These are phyloP conservation scores for Aspergillus bridgeri DNA, from an alignment of 495 filamentous ascomycete species.

Conservation along the genomic window DNA sequence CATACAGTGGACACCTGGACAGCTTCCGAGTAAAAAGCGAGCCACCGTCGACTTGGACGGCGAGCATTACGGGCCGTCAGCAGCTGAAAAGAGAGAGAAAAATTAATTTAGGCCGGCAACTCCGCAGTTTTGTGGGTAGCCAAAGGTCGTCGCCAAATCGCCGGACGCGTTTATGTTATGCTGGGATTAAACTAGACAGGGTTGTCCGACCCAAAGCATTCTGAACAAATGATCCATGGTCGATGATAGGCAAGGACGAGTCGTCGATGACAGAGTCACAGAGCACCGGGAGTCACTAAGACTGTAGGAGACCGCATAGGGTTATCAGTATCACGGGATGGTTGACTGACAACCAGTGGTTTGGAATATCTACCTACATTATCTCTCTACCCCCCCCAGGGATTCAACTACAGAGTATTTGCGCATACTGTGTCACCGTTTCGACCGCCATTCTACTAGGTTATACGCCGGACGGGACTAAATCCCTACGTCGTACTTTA, in stretches of 20 bases:
- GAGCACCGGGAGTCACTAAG: neutral
- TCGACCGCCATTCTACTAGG: neutral
- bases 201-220: neutral
- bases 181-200: slow-evolving; percentile 2
- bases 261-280: neutral
- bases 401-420: neutral
- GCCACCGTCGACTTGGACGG: slow-evolving; percentile 12
- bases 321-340: neutral
- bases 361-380: neutral
- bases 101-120: slow-evolving; percentile 9
- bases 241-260: neutral
- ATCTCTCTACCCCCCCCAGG: too few relatives aligned
- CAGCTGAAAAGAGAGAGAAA: slow-evolving; percentile 18
- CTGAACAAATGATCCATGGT: neutral
- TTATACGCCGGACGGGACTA: neutral
- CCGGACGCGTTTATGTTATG: slow-evolving; percentile 19
- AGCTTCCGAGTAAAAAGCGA: slow-evolving; percentile 14
- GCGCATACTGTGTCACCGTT: neutral
- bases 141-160: slow-evolving; percentile 14
- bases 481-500: neutral
- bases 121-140: slow-evolving; percentile 17
- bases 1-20: neutral
- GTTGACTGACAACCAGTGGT: neutral
- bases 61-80: slow-evolving; percentile 19
- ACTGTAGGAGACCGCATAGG: neutral